phyloP scores from a whole-genome alignment of 2,329 filamentous ascomycete genomes.

The Cladophialophora exuberans region DNA sequence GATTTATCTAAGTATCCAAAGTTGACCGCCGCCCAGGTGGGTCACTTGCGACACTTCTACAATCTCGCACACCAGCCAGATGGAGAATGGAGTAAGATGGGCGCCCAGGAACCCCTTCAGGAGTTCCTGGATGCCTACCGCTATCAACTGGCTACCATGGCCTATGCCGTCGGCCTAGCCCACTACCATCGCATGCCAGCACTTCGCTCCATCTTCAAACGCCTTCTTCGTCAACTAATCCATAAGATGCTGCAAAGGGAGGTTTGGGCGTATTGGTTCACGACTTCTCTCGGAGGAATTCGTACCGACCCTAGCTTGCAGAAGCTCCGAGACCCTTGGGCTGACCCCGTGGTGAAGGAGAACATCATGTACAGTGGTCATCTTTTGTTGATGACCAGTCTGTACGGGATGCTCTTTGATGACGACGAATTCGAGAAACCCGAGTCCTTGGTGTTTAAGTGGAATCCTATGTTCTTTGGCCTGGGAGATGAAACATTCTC shows the following conservation, averaged over 20 bases:
- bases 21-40: conserved; percentile 22
- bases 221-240: conserved; percentile 41
- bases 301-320: conserved; percentile 42
- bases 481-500: conserved; percentile 42
- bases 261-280: conserved; percentile 51
- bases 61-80: conserved; percentile 27
- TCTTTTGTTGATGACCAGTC: conserved; percentile 43
- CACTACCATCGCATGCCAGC: conserved; percentile 47
- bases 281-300: conserved; percentile 41
- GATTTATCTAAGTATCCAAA: conserved; percentile 28
- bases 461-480: conserved; percentile 46
- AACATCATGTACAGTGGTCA: conserved; percentile 51
- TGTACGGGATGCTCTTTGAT: conserved; percentile 49
- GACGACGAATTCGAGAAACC: conserved; percentile 45
- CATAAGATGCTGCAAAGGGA: conserved; percentile 47
- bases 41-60: conserved; percentile 27
- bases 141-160: conserved; percentile 48
- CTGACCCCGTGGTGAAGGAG: conserved; percentile 45
- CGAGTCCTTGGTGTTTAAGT: conserved; percentile 41
- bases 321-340: conserved; percentile 47
- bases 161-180: conserved; percentile 42
- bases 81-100: conserved; percentile 28
- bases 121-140: conserved; percentile 41
- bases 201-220: conserved; percentile 41
- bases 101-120: conserved; percentile 39